Conservation (phyloP, 768 basidiomycete species). For the Suillus hirtellus region DNA sequence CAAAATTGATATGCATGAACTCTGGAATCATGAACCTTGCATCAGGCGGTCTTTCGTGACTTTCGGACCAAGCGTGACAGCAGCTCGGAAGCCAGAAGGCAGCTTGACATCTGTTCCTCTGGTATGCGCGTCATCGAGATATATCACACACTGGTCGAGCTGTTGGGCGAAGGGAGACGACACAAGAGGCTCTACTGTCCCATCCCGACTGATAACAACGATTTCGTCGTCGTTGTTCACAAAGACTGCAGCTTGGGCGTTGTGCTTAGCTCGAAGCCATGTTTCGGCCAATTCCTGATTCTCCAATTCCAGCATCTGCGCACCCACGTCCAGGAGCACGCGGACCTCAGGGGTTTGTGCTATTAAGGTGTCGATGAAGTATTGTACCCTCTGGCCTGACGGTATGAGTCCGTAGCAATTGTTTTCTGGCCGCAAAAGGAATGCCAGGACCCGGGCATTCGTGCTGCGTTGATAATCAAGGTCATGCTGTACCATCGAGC, state of each 20-base stretch:
- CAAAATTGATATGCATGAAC: not conserved
- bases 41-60: conserved; percentile 38
- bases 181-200: conserved; percentile 26
- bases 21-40: conserved; percentile 29
- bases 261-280: conserved; percentile 38
- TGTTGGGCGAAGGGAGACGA: conserved; percentile 36
- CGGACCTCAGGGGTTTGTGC: conserved; percentile 39
- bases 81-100: conserved; percentile 35
- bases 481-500: conserved; percentile 33
- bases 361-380: conserved; percentile 33
- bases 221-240: conserved; percentile 36
- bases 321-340: conserved; percentile 58
- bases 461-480: conserved; percentile 37
- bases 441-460: conserved; percentile 42
- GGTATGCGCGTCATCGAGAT: conserved; percentile 43
- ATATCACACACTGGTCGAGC: conserved; percentile 37
- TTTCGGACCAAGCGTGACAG: conserved; percentile 39
- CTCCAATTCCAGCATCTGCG: conserved; percentile 53
- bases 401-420: conserved; percentile 21
- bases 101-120: conserved; percentile 41
- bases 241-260: conserved; percentile 33
- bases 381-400: conserved; percentile 8
- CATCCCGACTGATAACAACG: conserved; percentile 33
- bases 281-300: conserved; percentile 41
- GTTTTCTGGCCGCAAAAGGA: conserved; percentile 30